Evolutionary conservation across 2,329 filamentous ascomycete genomes (phyloP).

Genomic region (Venturia nashicola): DNA sequence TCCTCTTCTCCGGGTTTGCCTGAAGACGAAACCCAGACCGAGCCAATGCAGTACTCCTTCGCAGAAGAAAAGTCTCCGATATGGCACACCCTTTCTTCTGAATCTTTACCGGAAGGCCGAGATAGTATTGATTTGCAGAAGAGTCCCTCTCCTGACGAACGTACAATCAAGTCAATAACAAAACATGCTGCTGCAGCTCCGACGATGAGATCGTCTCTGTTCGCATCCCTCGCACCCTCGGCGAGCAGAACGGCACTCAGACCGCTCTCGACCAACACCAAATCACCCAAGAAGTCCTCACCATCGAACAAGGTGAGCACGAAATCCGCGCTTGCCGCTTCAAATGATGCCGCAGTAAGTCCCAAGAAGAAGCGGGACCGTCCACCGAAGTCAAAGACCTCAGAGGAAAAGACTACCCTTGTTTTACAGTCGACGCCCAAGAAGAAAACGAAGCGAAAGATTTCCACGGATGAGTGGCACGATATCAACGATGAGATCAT

Average conservation of each 20-base stretch:
- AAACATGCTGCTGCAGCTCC: not conserved
- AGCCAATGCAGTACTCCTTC: not conserved
- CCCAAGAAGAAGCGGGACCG: conserved; percentile 17
- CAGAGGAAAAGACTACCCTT: not conserved
- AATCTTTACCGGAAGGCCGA: not conserved
- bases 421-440: not conserved
- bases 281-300: not conserved
- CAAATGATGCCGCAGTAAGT: not conserved
- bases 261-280: conserved; percentile 2
- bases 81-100: not conserved
- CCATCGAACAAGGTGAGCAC: not conserved
- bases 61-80: not conserved
- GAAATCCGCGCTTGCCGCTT: not conserved
- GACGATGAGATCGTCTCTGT: not conserved
- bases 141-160: not conserved
- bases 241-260: not conserved
- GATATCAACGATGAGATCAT: conserved; percentile 22
- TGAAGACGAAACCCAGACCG: not conserved
- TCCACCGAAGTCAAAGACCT: conserved; percentile 14
- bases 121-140: not conserved
- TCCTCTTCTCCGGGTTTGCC: not conserved
- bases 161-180: not conserved
- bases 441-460: not conserved
- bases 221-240: not conserved
- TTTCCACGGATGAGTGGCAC: not conserved